A percentile compares a stretch with the other conserved stretches of the same genome.
Evolutionary conservation across 441 rosid species (phyloP).

Genomic region (Daphne laureola): DNA sequence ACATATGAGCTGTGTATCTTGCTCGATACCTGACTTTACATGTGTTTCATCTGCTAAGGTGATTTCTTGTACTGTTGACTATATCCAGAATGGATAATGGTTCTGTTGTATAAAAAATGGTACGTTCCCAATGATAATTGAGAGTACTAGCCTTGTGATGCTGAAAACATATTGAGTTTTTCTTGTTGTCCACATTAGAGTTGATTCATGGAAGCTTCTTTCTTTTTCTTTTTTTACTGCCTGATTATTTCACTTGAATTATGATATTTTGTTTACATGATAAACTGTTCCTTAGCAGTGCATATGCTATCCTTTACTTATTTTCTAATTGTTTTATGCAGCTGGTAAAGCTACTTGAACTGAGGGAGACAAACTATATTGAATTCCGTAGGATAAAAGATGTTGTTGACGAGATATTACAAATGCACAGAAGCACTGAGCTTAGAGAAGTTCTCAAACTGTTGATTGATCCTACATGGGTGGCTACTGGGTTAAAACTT

Average conservation of each 20-base stretch:
- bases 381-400: slow-evolving; percentile 86
- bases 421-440: slow-evolving; percentile 54
- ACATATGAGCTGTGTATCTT: slow-evolving; percentile 72
- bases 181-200: slow-evolving; percentile 13
- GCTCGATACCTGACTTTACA: slow-evolving; percentile 90
- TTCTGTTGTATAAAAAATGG: no score
- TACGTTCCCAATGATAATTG: no score
- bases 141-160: no score
- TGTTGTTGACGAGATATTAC: slow-evolving; percentile 77
- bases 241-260: no score
- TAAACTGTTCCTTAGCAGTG: no score
- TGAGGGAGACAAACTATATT: slow-evolving; percentile 87
- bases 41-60: slow-evolving; percentile 93
- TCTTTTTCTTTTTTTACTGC: slow-evolving; percentile 4
- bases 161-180: no score
- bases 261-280: no score
- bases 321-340: slow-evolving; percentile 24
- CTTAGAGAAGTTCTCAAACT: slow-evolving; percentile 64
- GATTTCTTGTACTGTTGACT: no score
- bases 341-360: slow-evolving; percentile 96
- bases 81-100: no score
- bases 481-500: slow-evolving; percentile 87
- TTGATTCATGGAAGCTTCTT: slow-evolving; percentile 6
- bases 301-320: not conserved
- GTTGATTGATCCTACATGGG: slow-evolving; percentile 92